phyloP scores from a whole-genome alignment of 1,139 yeast genomes.

The Wickerhamomyces sp. region DNA sequence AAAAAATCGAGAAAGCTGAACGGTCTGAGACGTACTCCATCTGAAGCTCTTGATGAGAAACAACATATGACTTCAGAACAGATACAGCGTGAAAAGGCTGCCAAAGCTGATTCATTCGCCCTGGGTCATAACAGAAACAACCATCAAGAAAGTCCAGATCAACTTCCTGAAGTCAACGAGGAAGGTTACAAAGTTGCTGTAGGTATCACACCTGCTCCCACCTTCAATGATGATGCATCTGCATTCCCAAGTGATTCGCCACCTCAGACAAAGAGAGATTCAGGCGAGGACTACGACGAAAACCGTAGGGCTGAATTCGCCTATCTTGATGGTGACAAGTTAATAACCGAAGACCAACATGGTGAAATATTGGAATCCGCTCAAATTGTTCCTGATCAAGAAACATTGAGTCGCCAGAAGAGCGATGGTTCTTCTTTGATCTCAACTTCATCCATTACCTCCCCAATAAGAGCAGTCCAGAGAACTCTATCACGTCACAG shows the following conservation, averaged over 20 bases:
- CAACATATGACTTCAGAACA: conserved; percentile 24
- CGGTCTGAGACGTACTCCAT: conserved; percentile 21
- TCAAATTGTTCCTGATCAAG: conserved; percentile 17
- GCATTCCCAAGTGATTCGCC: conserved; percentile 13
- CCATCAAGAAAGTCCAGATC: background rate
- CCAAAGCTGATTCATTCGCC: conserved; percentile 36
- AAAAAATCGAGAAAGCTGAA: conserved; percentile 26
- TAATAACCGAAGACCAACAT: conserved; percentile 73
- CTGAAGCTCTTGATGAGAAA: conserved; percentile 25
- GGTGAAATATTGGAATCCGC: conserved; percentile 69
- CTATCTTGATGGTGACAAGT: conserved; percentile 63
- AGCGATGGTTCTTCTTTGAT: conserved; percentile 17
- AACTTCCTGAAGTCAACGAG: conserved; percentile 12
- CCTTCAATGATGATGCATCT: conserved; percentile 14
- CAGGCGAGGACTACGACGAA: conserved; percentile 13
- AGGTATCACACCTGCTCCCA: conserved; percentile 19
- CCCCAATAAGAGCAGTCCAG: conserved; percentile 18
- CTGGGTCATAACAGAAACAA: conserved; percentile 14
- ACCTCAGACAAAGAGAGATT: background rate
- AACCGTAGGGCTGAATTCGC: conserved; percentile 36
- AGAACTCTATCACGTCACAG: conserved; percentile 6
- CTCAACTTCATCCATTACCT: conserved; percentile 15
- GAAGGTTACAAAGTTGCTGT: conserved; percentile 8
- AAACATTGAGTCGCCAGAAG: conserved; percentile 8
- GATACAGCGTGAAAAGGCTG: conserved; percentile 33